A percentile compares a stretch with the other conserved stretches of the same genome.
Conservation (phyloP, 495 filamentous ascomycete genomes). For the Talaromyces adpressus region DNA sequence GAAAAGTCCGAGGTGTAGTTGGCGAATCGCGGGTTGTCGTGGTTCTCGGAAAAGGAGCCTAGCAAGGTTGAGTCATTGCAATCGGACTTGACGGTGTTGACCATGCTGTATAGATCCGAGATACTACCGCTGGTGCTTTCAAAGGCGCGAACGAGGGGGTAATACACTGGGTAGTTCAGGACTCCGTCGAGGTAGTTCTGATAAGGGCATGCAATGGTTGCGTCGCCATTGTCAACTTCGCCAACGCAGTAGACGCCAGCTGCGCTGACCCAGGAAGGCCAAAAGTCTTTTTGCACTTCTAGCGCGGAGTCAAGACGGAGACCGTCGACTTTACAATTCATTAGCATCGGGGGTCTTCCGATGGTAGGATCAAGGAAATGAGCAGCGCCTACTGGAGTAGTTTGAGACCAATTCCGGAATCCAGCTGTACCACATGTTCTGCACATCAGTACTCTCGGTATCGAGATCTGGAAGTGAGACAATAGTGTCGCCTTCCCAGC, state of each 20-base stretch:
- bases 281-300: conserved; percentile 67
- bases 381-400: conserved; percentile 46
- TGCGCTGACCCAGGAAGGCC: conserved; percentile 52
- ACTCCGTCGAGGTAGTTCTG: conserved; percentile 54
- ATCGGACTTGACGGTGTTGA: conserved; percentile 44
- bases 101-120: conserved; percentile 50
- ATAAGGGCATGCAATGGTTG: conserved; percentile 55
- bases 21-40: conserved; percentile 65
- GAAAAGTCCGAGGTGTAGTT: conserved; percentile 44
- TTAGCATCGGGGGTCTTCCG: background rate
- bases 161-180: conserved; percentile 58
- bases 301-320: conserved; percentile 71
- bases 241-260: conserved; percentile 67
- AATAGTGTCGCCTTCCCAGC: conserved; percentile 58
- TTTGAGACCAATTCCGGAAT: conserved; percentile 53
- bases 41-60: conserved; percentile 74
- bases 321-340: conserved; percentile 50
- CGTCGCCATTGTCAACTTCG: conserved; percentile 60
- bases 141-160: conserved; percentile 56
- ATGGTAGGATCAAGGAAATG: background rate
- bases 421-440: conserved; percentile 58
- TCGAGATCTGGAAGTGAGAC: conserved; percentile 65
- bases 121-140: conserved; percentile 51
- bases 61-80: conserved; percentile 59
- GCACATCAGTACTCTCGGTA: conserved; percentile 52